phyloP scores from a whole-genome alignment of 257 asterid species.

The Salvia splendens region DNA sequence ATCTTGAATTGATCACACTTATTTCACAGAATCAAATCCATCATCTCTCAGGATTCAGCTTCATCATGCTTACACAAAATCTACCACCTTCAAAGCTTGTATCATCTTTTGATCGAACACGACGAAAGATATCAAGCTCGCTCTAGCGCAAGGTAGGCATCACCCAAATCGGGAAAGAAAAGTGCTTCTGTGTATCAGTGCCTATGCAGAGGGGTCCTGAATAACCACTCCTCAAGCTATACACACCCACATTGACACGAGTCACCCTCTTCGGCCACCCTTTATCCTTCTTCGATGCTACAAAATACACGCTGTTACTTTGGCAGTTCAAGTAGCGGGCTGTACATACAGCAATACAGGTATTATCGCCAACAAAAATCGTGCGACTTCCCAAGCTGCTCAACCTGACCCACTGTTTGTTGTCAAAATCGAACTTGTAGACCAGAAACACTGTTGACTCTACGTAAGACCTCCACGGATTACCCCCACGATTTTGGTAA shows the following conservation, averaged over 20 bases:
- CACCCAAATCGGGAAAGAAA: constrained; percentile 31
- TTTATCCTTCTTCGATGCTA: constrained; percentile 8
- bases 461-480: neutral
- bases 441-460: constrained; percentile 26
- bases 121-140: constrained; percentile 7
- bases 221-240: constrained; percentile 20
- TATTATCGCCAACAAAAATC: constrained; percentile 37
- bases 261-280: constrained; percentile 15
- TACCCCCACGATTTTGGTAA: constrained; percentile 3
- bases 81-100: neutral
- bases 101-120: neutral
- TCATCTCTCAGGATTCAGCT: neutral
- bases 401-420: constrained; percentile 36
- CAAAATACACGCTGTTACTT: constrained; percentile 39
- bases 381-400: constrained; percentile 38
- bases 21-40: constrained; percentile 3
- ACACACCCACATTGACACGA: constrained; percentile 22
- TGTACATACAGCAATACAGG: constrained; percentile 25
- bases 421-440: constrained; percentile 32
- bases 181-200: constrained; percentile 1
- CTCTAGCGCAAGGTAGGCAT: constrained; percentile 26
- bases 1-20: constrained; percentile 1
- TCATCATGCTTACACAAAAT: neutral
- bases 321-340: constrained; percentile 28
- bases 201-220: constrained; percentile 13